Base-by-base conservation (phyloP, 2,329 filamentous ascomycete genomes). In the Cytospora schulzeri region DNA sequence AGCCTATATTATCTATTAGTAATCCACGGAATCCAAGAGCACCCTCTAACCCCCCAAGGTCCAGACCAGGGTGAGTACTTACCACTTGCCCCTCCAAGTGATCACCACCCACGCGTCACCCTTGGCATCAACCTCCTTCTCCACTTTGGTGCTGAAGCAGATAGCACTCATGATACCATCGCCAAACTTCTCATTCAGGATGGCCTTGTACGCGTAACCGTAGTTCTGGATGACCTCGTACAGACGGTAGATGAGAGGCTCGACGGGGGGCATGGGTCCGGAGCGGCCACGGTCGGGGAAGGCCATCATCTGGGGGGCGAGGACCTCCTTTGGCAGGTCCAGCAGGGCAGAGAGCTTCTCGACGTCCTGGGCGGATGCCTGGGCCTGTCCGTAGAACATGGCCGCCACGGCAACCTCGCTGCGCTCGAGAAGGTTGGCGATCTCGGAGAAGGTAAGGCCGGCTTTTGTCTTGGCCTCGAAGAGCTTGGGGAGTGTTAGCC, bases 161-260 rank as follows among this genome's bases (percentile, higher is more conserved):
- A 97, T 97, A 1, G 93, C 94, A 74, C 92, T 96, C 94, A 98
- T 97, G 73, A 98, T 98, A 1, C 94, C 94, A 74, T 93, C 91
- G 0, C 91, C 91, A 74, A 92, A 93, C 83, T 97, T 97, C 84
- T 98, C 94, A 71, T 98, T 97, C 76, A 97, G 76, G 5, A 98
- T 86, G 0, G 93, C 93, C 83, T 97, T 97, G 79, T 96, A 97
- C 0, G 93, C 91, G 76, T 97, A 96, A 1, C 94, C 94, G 73
- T 97, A 97, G 76, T 97, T 98, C 80, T 97, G 93, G 67, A 98
- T 89, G 74, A 97, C 91, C 82, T 98, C 94, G 76, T 92, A 97
- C 66, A 97, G 76, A 2, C 94, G 83, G 77, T 98, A 98, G 73
- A 97, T 93, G 70, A 96, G 78, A 5, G 92, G 92, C 75, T 96